A percentile compares a stretch with the other conserved stretches of the same genome.
These are phyloP conservation scores for Saposhnikovia divaricata DNA, from an alignment of 129 eudicot species.

Conservation along the genomic window DNA sequence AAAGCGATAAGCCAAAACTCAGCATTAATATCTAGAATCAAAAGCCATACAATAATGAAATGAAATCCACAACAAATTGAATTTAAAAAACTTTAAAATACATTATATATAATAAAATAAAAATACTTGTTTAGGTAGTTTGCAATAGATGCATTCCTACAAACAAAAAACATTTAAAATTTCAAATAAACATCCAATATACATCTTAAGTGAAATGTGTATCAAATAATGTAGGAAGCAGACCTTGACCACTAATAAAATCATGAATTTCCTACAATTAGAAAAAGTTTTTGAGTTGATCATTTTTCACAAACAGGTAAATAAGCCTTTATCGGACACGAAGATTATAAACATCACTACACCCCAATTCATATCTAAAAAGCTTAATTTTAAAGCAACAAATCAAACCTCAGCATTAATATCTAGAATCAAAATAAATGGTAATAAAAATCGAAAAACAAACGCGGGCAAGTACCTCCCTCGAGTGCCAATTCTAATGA, in stretches of 20 bases:
- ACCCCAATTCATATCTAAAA: background rate
- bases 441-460: background rate
- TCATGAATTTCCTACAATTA: background rate
- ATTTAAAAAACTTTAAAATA: too few relatives aligned
- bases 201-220: background rate
- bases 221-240: background rate
- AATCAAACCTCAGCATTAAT: background rate
- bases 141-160: background rate
- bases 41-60: background rate
- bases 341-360: background rate
- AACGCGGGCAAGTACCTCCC: conserved; percentile 48
- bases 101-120: too few relatives aligned
- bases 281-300: background rate
- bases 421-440: background rate
- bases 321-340: background rate
- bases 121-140: background rate
- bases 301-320: background rate
- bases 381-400: background rate
- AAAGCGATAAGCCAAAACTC: background rate
- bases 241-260: background rate
- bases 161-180: background rate
- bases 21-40: background rate
- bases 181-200: background rate
- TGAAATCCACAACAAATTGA: background rate
- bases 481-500: conserved; percentile 69